These are phyloP conservation scores for Dissophora globulifera DNA, from an alignment of 192 early-diverging fungal species.

Conservation along the genomic window DNA sequence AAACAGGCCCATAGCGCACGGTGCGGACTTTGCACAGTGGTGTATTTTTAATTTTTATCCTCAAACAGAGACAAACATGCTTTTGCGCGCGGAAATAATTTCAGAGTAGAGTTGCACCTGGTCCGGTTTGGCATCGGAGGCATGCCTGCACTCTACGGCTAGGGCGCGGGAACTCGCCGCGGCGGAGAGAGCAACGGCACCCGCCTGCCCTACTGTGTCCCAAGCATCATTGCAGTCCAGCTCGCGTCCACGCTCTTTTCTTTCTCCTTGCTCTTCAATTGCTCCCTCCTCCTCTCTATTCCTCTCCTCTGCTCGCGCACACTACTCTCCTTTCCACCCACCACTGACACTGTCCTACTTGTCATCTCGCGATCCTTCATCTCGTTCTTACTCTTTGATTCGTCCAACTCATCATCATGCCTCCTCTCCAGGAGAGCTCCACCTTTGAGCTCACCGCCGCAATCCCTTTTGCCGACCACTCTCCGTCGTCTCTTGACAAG, in stretches of 20 bases:
- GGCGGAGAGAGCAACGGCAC: not conserved
- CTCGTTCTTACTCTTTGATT: not conserved
- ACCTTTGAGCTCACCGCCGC: slow-evolving; percentile 18
- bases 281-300: too few species aligned
- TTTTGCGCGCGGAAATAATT: too few species aligned
- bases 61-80: not conserved
- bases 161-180: not conserved
- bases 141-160: too few species aligned
- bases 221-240: too few species aligned
- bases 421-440: slow-evolving; percentile 33
- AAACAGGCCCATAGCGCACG: too few species aligned
- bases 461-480: slow-evolving; percentile 35
- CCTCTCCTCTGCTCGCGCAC: not conserved
- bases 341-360: too few species aligned
- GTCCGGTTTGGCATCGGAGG: too few species aligned
- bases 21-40: not conserved
- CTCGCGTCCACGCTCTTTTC: too few species aligned
- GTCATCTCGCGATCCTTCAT: too few species aligned
- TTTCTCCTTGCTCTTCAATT: too few species aligned
- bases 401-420: slow-evolving; percentile 12
- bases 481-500: slow-evolving; percentile 20
- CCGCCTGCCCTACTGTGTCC: not conserved
- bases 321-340: not conserved
- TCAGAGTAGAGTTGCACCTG: too few species aligned
- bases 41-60: too few species aligned